These are phyloP conservation scores for Stephanocyclus meneghinianus DNA, from an alignment of 352 stramenopile species.

Conservation along the genomic window DNA sequence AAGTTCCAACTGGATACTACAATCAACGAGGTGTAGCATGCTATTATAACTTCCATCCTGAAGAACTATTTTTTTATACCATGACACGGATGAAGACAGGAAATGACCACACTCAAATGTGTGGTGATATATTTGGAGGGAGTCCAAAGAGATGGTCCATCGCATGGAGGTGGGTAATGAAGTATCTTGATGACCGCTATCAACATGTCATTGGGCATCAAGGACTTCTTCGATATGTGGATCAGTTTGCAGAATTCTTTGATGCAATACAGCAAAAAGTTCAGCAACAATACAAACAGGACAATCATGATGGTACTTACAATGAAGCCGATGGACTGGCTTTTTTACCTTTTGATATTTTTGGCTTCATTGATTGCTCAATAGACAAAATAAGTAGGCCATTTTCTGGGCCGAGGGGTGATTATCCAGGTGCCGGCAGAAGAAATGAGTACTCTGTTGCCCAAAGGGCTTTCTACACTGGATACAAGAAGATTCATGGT, in stretches of 20 bases:
- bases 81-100: conserved; percentile 2
- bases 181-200: conserved; percentile 16
- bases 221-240: conserved; percentile 17
- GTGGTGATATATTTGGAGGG: conserved; percentile 20
- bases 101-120: conserved; percentile 4
- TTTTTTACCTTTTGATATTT: conserved; percentile 39
- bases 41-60: conserved; percentile 9
- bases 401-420: conserved; percentile 45
- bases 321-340: conserved; percentile 18
- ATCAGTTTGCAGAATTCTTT: conserved; percentile 10
- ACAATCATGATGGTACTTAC: neutral
- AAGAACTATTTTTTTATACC: conserved; percentile 21
- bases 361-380: conserved; percentile 17
- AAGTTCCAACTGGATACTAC: neutral
- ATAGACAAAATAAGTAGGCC: conserved; percentile 6
- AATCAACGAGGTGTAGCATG: neutral
- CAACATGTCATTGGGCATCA: conserved; percentile 19
- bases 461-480: neutral
- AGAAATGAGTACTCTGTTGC: conserved; percentile 5
- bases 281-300: neutral
- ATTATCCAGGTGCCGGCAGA: conserved; percentile 36
- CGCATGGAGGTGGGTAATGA: conserved; percentile 8
- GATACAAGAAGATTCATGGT: no score
- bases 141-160: neutral
- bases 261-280: conserved; percentile 14